Base-by-base conservation (phyloP, 805 yeast genomes). In the Pichia heedii region DNA sequence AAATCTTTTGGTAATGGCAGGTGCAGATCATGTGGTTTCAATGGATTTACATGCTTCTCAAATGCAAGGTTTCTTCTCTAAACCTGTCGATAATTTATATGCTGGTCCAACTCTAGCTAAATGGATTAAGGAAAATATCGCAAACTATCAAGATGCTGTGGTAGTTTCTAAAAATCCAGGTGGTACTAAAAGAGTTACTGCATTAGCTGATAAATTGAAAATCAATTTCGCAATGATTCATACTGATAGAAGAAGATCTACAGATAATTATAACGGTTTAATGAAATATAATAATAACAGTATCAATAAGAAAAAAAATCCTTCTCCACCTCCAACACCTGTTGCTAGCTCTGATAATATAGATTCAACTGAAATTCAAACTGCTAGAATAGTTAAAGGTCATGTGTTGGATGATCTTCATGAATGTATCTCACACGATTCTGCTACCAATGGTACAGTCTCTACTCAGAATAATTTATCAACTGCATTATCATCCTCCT, bases 151-250 rank as follows among this genome's bases (percentile, higher is more conserved):
- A 54, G 80, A 81, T 48, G 90, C 96, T 2, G 98, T 94, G 22
- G 95, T 93, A 43, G 98, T 93, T 12, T 88, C 97, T n/a, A 93
- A 93, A 62, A 93, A 93, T 66, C 97, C 99, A 19, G 99, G 98
- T 50, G 98, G 98, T 44, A 89, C 99, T 19, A 93, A 93, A 63
- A 77, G 98, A 53, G 99, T 93, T 42, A 93, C 99, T 18, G 89
- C 97, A 1, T 71, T 93, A 55, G 98, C 98, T n/a, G 98, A 94
- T 67, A 79, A 94, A 33, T 73, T 93, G 55, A 90, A 90, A 66
- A 85, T 93, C 53, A 88, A 93, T 63, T 93, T 93, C 60, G 99
- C 98, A 47, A 90, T 93, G 97, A 90, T 94, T 53, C 97, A 93
- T 62, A 93, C 98, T 19, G 99, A 93, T 67, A 79, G 97, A 60